Evolutionary conservation across 352 stramenopile species (phyloP), one percentile per base, ranked within the genome.

Genomic region (Globisporangium barbulae): DNA sequence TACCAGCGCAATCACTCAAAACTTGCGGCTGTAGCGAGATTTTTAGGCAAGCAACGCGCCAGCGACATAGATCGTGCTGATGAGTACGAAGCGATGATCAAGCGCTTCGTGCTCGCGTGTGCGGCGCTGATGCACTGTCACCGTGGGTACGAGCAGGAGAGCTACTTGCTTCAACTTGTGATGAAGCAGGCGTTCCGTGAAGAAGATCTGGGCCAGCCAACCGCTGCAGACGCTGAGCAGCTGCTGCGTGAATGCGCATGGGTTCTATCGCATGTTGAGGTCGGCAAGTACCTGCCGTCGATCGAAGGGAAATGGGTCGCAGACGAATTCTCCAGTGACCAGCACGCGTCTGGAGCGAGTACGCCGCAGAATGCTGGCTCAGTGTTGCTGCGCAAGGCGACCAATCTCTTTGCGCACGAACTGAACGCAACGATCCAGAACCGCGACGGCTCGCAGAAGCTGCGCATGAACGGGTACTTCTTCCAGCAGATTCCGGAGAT

Each of bases 241-340:
- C 41, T 81, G 2, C 52, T 96, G 37, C 76, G 85, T 21, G 54
- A 84, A 1, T 67, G 71, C 13, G 79, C 87, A 5, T 96, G 87
- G 87, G 70, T 96, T 9, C 64, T 90, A 0, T 67, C 83, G 7
- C 49, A 64, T 6, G 64, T 70, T 0, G 63, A 70, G 50, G 41
- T 84, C 8, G 71, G 81, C 53, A 59, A 69, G 22, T 85, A 83
- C 59, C 49, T 96, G 12, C 69, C 80, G 10, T 85, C 73, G 7
- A 64, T 94, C 41, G 85, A 93, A 63, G 87, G 87, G 10, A 90
- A 94, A 59, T 96, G 87, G 87, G 49, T 89, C 2, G 63, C 78
- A 19, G 87, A 96, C 57, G 87, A 96, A 59, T 91, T 87, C 63
- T 72, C 71, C 0, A 73, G 57, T 47, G 83, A 92, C n/a, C 80